phyloP scores from a whole-genome alignment of 345 rosid species.

The Excoecaria cochinchinensis region DNA sequence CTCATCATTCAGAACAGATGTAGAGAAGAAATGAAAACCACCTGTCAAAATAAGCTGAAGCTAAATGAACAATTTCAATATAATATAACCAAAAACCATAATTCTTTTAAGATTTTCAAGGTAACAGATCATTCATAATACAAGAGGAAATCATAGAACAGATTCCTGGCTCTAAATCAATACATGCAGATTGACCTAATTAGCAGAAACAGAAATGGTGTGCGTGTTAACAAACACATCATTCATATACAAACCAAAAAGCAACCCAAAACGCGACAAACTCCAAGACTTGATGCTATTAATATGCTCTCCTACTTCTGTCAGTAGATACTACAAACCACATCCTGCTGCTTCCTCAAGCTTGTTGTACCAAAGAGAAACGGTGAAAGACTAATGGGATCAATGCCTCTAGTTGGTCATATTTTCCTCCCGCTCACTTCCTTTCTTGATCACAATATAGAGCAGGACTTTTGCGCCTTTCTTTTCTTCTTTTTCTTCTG shows the following conservation, averaged over 20 bases:
- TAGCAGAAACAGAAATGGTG: slow-evolving; percentile 11
- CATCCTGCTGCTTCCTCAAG: slow-evolving; percentile 29
- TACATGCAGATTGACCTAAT: slow-evolving; percentile 21
- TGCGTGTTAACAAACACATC: slow-evolving; percentile 29
- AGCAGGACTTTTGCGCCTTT: slow-evolving; percentile 41
- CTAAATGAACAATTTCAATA: neutral
- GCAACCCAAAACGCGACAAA: slow-evolving; percentile 23
- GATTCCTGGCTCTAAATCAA: slow-evolving; percentile 17
- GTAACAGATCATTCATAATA: slow-evolving; percentile 22
- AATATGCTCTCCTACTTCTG: slow-evolving; percentile 35
- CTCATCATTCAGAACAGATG: neutral
- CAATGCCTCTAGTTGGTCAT: slow-evolving; percentile 24
- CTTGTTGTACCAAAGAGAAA: slow-evolving; percentile 12
- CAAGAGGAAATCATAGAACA: slow-evolving; percentile 12
- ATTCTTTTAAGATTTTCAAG: slow-evolving; percentile 14
- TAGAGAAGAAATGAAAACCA: neutral
- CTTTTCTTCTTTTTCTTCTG: slow-evolving; percentile 50
- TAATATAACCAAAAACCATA: slow-evolving; percentile 9
- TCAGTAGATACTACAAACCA: slow-evolving; percentile 42
- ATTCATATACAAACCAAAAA: slow-evolving; percentile 41
- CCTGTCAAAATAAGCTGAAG: neutral
- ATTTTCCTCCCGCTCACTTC: slow-evolving; percentile 16
- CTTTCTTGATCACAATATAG: slow-evolving; percentile 36
- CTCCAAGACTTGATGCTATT: slow-evolving; percentile 21
- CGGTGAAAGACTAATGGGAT: slow-evolving; percentile 18